Evolutionary conservation across 2,329 filamentous ascomycete genomes (phyloP).

Genomic region (Zasmidium cellare): DNA sequence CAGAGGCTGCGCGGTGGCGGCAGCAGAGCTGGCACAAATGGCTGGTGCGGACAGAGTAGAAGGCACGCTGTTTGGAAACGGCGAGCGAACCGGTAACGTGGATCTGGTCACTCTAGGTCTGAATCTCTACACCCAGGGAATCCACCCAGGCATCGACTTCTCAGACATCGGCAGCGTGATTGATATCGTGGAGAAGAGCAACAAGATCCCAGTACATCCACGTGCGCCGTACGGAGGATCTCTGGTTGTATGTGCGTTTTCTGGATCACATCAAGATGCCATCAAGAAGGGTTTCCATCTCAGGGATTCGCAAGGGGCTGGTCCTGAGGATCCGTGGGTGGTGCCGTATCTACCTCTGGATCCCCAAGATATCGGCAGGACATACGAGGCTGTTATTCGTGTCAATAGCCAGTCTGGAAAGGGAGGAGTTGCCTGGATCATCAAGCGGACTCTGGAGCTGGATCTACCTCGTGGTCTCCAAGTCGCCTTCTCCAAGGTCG

Average conservation of each 20-base stretch:
- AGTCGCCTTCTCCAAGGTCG: constrained; percentile 83
- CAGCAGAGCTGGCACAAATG: constrained; percentile 92
- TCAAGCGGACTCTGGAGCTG: constrained; percentile 82
- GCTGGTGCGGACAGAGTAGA: constrained; percentile 93
- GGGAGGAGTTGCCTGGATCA: constrained; percentile 91
- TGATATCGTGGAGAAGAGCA: constrained; percentile 85
- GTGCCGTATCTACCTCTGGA: constrained; percentile 92
- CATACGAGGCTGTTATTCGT: constrained; percentile 96
- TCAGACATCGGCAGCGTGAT: constrained; percentile 85
- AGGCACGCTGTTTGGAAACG: constrained; percentile 91
- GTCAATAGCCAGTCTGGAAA: constrained; percentile 97
- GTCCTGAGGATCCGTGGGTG: constrained; percentile 71
- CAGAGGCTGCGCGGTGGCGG: constrained; percentile 83
- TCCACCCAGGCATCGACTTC: constrained; percentile 83
- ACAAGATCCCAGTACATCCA: constrained; percentile 90
- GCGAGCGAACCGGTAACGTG: constrained; percentile 93
- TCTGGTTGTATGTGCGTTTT: constrained; percentile 90
- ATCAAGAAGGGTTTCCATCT: constrained; percentile 85
- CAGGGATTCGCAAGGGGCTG: constrained; percentile 62
- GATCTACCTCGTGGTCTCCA: constrained; percentile 92
- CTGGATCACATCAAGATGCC: constrained; percentile 89
- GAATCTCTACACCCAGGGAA: constrained; percentile 93
- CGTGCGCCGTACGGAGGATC: constrained; percentile 88
- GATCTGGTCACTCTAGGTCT: constrained; percentile 89
- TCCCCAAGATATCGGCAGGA: constrained; percentile 88